Evolutionary conservation across 768 basidiomycete species (phyloP), one percentile per base, ranked within the genome.

Genomic region (Leccinum fibrillosum): DNA sequence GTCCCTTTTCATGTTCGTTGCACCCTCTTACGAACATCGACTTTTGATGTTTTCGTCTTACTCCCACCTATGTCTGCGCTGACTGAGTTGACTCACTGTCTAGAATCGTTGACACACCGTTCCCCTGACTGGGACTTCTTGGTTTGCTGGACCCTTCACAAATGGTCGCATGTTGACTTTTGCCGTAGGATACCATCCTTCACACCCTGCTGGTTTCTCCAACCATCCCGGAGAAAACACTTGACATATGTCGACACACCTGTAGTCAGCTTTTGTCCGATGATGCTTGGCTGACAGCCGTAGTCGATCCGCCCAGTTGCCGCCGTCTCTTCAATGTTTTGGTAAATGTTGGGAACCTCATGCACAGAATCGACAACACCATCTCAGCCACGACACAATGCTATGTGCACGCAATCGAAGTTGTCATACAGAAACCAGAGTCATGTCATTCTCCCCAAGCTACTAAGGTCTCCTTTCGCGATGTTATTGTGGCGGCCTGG

Each of bases 291-390:
- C 50, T 69, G 32, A 63, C 63, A 34, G 47, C 69, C 32, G 34
- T 61, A 15, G 61, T 64, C 30, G 62, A 75, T 8, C 64, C 67
- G 25, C 65, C 55, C 53, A 78, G 76, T 53, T 62, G 74, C 4
- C 78, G 77, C 54, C 76, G 79, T 6, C 64, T 82, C 7, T 80
- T 80, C 63, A 78, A 77, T 63, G 72, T 80, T 42, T 67, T 80
- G 47, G 76, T 78, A 57, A 77, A 75, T 19, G 72, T 71, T 45
- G 77, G 75, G 21, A 79, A 75, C 26, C 68, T 74, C 56, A 66
- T 68, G 63, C 72, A 70, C 32, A 69, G 57, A 54, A 64, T 61
- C 59, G 65, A 71, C 60, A 62, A 58, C 42, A 65, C 61, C 48
- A 66, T 68, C 52, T 66, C 68, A 19, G 58, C 64, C 28, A 75